Base-by-base conservation (phyloP, 2,329 filamentous ascomycete species). In the Gyromitra esculenta region DNA sequence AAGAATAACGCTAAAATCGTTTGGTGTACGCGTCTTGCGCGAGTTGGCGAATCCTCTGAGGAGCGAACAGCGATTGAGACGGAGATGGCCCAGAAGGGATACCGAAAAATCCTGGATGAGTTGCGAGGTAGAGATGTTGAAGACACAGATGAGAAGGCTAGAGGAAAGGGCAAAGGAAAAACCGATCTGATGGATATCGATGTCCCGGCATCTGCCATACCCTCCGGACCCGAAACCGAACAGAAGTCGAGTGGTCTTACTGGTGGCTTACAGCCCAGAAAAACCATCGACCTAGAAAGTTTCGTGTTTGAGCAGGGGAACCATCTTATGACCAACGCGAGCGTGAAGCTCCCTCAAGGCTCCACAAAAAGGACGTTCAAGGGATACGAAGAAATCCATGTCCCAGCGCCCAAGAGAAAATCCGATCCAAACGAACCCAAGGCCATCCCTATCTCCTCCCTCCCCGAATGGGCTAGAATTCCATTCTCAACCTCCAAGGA, bases 311-410 rank as follows among this genome's bases (percentile, higher is more conserved):
- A 98, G 81, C 95, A 98, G 84, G 96, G 96, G 68, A 99, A 98
- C 81, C 96, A 99, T 85, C 87, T 99, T 56, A 99, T 98, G 95
- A 98, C 96, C n/a, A 99, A 99, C 81, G 92, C 94, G 5, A 97
- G 94, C 82, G 96, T 99, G 60, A 91, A 92, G 78, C 87, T 99
- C 21, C 96, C 96, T 0, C 93, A 97, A 82, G 96, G 96, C 9
- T 97, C 96, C 1, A 97, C 93, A 0, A 97, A 98, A 84, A 89
- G 94, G 62, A 93, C 92, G 0, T 97, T 97, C 85, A 99, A 99
- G 84, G 96, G 96, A 43, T 99, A 98, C 80, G 96, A 99, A 84
- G 96, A 99, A 82, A 97, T 98, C 75, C 96, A 99, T 82, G 94
- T 99, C 2, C 96, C 96, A 6, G 89, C 93, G 4, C 96, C 96